These are phyloP conservation scores for Fusarium camptoceras DNA, from an alignment of 2,329 filamentous ascomycete genomes.

Conservation along the genomic window DNA sequence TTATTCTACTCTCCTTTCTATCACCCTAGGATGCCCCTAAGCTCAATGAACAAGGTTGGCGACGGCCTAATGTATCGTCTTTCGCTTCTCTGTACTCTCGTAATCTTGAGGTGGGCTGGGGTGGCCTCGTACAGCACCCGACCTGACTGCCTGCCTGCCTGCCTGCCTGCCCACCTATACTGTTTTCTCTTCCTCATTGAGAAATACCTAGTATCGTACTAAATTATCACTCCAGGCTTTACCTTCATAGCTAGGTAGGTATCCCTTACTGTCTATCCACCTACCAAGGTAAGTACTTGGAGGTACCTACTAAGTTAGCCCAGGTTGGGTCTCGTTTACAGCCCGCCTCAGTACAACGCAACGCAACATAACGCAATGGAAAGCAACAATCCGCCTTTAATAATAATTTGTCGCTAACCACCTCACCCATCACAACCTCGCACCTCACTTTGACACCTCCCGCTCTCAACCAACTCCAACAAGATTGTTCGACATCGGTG, in stretches of 20 bases:
- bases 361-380: slow-evolving; percentile 5
- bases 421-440: slow-evolving; percentile 12
- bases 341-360: slow-evolving; percentile 7
- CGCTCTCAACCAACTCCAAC: slow-evolving; percentile 22
- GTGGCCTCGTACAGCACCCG: slow-evolving; percentile 14
- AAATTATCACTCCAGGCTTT: no score
- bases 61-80: slow-evolving; percentile 36
- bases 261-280: not conserved
- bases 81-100: slow-evolving; percentile 32
- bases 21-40: slow-evolving; percentile 32
- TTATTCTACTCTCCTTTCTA: slow-evolving; percentile 25
- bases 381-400: slow-evolving; percentile 9
- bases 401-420: slow-evolving; percentile 36
- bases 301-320: not conserved
- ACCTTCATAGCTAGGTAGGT: not conserved
- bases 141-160: no score
- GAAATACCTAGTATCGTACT: no score
- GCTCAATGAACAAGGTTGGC: slow-evolving; percentile 33
- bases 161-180: no score
- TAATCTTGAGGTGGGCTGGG: slow-evolving; percentile 33
- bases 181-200: no score
- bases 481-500: slow-evolving; percentile 40
- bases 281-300: not conserved
- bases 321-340: slow-evolving; percentile 2
- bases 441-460: not conserved